Percentiles rank a stretch among this genome's conserved stretches.
Conservation (phyloP, 371 early-diverging fungal genomes). For the Lichtheimia ornata region DNA sequence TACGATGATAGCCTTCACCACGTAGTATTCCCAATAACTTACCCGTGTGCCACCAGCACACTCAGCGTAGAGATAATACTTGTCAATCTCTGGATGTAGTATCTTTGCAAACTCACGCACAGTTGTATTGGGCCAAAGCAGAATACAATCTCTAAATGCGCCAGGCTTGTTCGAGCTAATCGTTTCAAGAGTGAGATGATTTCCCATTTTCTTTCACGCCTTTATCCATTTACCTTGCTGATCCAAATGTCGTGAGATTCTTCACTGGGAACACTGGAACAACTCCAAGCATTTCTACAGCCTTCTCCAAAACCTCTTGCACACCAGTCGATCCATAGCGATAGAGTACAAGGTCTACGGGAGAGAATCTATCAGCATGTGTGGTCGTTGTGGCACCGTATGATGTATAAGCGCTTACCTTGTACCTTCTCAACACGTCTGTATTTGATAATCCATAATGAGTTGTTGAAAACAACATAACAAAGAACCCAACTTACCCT, state of each 20-base stretch:
- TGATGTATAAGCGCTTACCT: constrained; percentile 3
- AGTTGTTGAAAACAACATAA: not conserved
- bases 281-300: constrained; percentile 63
- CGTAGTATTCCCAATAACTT: constrained; percentile 6
- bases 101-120: constrained; percentile 74
- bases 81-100: constrained; percentile 67
- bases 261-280: constrained; percentile 78
- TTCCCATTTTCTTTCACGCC: not conserved
- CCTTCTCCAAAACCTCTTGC: constrained; percentile 61
- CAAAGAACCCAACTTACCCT: constrained; percentile 24
- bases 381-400: not conserved
- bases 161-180: constrained; percentile 32
- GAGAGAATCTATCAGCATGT: not conserved
- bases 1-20: not conserved
- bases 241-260: constrained; percentile 66
- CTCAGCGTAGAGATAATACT: constrained; percentile 70
- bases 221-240: constrained; percentile 22
- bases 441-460: not conserved
- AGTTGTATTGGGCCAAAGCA: constrained; percentile 69
- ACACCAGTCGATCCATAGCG: constrained; percentile 82
- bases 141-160: constrained; percentile 72
- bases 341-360: constrained; percentile 70
- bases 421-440: constrained; percentile 76
- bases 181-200: not conserved
- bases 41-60: constrained; percentile 74